A percentile compares a stretch with the other conserved stretches of the same genome.
phyloP scores from a whole-genome alignment of 331 rosid species.

The Malus hybrid region DNA sequence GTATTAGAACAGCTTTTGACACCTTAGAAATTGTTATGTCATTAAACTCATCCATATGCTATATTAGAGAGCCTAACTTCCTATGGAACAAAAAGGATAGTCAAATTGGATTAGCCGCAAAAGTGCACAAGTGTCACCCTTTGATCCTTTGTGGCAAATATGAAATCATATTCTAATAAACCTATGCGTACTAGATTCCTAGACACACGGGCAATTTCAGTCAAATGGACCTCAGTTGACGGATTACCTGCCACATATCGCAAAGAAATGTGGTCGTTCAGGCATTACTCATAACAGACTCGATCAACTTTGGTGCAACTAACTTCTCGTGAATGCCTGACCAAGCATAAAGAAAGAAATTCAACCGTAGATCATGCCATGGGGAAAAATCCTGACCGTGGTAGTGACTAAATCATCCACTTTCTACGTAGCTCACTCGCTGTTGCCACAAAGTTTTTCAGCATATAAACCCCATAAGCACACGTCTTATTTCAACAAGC shows the following conservation, averaged over 20 bases:
- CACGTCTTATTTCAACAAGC: neutral
- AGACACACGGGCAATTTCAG: neutral
- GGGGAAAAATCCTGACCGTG: neutral
- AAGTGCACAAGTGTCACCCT: neutral
- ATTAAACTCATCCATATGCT: neutral
- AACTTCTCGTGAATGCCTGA: neutral
- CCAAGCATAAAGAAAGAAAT: neutral
- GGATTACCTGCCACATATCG: conserved; percentile 15
- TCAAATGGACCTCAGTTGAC: conserved; percentile 11
- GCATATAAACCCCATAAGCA: neutral
- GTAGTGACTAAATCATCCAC: neutral
- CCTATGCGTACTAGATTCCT: neutral
- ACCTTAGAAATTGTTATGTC: neutral
- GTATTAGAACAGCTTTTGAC: neutral
- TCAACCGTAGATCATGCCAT: neutral
- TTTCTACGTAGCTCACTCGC: neutral
- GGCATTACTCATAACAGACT: neutral
- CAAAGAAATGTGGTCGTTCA: neutral
- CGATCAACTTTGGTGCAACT: neutral
- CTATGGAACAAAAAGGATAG: neutral
- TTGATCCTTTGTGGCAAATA: neutral
- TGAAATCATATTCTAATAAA: neutral
- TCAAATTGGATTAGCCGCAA: neutral
- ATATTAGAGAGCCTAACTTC: neutral
- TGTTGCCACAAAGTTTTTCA: neutral